Evolutionary conservation across 768 basidiomycete species (phyloP).

Genomic region (Phlebiopsis gigantea): DNA sequence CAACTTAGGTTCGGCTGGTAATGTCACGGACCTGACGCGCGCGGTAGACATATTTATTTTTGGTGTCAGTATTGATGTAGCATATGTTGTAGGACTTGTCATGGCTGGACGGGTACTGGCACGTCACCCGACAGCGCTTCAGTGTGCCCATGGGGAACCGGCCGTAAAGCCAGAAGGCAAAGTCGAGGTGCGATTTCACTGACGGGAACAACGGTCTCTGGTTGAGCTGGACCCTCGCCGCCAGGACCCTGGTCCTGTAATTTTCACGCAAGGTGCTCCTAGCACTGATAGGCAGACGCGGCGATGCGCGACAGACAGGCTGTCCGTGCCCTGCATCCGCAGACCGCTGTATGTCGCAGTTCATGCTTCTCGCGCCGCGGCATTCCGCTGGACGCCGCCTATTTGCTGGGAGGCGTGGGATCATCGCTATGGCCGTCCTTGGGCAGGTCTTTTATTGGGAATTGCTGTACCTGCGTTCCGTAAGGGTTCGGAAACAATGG

Average conservation of each 20-base stretch:
- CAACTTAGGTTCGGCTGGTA: slow-evolving; percentile 72
- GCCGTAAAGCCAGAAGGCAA: no score
- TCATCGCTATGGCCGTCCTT: background rate
- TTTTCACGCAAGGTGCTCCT: background rate
- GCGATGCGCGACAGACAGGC: no score
- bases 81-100: no score
- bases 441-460: background rate
- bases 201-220: no score
- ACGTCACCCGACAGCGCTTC: no score
- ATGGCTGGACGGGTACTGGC: no score
- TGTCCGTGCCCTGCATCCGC: background rate
- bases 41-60: background rate
- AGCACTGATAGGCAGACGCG: background rate
- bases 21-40: background rate
- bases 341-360: no score
- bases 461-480: background rate
- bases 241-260: background rate
- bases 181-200: no score
- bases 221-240: no score
- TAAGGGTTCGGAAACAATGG: background rate
- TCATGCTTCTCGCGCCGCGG: background rate
- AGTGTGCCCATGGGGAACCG: no score
- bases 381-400: background rate
- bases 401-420: background rate
- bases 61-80: no score